phyloP scores from a whole-genome alignment of 176 grass and related monocot genomes.

The Phragmites australis region DNA sequence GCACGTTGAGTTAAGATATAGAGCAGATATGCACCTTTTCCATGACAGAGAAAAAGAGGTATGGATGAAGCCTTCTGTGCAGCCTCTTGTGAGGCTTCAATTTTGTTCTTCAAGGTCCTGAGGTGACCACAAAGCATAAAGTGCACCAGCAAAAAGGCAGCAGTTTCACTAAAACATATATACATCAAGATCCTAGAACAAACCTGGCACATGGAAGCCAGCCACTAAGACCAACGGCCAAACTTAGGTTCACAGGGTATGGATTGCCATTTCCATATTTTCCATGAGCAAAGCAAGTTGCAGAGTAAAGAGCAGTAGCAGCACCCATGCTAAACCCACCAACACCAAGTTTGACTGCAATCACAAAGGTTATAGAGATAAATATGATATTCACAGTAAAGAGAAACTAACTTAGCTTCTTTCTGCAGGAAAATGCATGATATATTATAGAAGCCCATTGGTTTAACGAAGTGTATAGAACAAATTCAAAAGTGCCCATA shows the following conservation, averaged over 20 bases:
- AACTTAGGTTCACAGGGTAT: constrained; percentile 77
- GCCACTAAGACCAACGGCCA: constrained; percentile 84
- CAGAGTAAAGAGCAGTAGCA: constrained; percentile 84
- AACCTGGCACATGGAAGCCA: constrained; percentile 96
- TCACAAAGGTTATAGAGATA: constrained; percentile 26
- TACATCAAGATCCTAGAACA: constrained; percentile 25
- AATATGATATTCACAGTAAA: not conserved
- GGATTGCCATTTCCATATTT: constrained; percentile 92
- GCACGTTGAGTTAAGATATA: not conserved
- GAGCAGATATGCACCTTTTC: constrained; percentile 65
- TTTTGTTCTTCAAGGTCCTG: constrained; percentile 86
- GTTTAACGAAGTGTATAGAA: not conserved
- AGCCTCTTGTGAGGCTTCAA: constrained; percentile 83
- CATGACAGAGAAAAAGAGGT: constrained; percentile 94
- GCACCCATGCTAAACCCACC: constrained; percentile 99
- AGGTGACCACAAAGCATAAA: constrained; percentile 6
- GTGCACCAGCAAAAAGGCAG: not conserved
- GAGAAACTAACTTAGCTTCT: not conserved
- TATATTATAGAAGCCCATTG: not conserved
- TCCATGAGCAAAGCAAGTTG: constrained; percentile 83
- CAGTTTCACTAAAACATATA: constrained; percentile 4
- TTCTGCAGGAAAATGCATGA: not conserved
- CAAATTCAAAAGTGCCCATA: not conserved
- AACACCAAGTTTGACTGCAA: constrained; percentile 86
- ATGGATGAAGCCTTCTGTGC: constrained; percentile 76